phyloP scores from a whole-genome alignment of 495 filamentous ascomycete species.

The Neurospora terricola region DNA sequence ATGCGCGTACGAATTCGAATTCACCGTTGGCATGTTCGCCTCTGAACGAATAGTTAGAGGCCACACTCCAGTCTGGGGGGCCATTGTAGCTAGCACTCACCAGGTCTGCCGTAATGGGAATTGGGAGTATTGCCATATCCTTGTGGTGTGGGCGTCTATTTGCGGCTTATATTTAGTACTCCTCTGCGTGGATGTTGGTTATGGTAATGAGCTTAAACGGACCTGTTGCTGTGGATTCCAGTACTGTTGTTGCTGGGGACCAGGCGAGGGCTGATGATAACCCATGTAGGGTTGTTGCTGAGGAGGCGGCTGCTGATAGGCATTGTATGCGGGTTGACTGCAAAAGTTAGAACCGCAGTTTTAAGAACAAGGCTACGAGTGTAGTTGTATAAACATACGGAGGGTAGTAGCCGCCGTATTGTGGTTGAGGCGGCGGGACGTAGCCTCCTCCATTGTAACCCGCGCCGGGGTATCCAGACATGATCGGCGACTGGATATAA shows the following conservation, averaged over 20 bases:
- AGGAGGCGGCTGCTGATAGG: constrained; percentile 14
- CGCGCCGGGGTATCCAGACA: constrained; percentile 33
- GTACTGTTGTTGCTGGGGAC: constrained; percentile 15
- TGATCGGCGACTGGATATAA: constrained; percentile 5
- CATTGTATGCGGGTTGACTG: constrained; percentile 13
- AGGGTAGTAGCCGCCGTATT: constrained; percentile 30
- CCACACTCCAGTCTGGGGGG: not conserved
- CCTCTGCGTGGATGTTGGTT: not conserved
- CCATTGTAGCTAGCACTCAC: constrained; percentile 18
- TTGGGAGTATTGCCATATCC: constrained; percentile 32
- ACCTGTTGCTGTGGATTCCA: not conserved
- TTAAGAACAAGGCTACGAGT: not conserved
- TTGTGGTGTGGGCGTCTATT: not conserved
- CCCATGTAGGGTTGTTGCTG: constrained; percentile 23
- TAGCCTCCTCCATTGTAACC: constrained; percentile 31
- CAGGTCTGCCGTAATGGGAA: constrained; percentile 25
- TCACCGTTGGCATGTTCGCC: constrained; percentile 34
- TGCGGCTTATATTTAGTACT: not conserved
- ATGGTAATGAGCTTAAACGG: not conserved
- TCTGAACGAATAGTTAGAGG: not conserved
- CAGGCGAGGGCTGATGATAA: constrained; percentile 21
- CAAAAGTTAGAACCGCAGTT: not conserved
- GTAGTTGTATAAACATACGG: constrained; percentile 19
- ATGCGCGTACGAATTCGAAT: constrained; percentile 43
- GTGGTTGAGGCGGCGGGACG: constrained; percentile 27